A percentile compares a stretch with the other conserved stretches of the same genome.
These are phyloP conservation scores for Solanum rostratum DNA, from an alignment of 257 asterid species.

Conservation along the genomic window DNA sequence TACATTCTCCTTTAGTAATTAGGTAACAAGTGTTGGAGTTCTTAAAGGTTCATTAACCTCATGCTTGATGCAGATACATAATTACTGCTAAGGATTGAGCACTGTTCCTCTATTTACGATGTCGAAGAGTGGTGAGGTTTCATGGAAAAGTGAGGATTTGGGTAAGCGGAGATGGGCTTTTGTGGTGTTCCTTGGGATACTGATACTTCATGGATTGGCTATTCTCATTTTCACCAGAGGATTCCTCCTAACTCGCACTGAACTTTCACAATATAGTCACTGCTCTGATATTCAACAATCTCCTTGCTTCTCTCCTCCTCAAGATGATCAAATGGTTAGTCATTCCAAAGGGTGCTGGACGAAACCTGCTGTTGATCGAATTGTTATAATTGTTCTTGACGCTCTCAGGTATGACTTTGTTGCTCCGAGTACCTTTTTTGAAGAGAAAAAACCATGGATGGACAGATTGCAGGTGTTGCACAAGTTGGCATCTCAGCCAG, in stretches of 20 bases:
- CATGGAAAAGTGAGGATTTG: slow-evolving; percentile 29
- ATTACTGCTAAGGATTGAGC: neutral
- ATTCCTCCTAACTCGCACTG: slow-evolving; percentile 89
- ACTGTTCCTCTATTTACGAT: neutral
- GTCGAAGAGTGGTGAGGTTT: neutral
- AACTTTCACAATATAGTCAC: slow-evolving; percentile 63
- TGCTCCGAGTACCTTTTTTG: slow-evolving; percentile 81
- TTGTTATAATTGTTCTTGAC: slow-evolving; percentile 77
- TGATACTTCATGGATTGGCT: slow-evolving; percentile 51
- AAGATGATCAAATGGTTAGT: slow-evolving; percentile 14
- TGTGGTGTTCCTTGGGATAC: slow-evolving; percentile 36
- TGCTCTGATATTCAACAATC: slow-evolving; percentile 60
- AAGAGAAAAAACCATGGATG: slow-evolving; percentile 93
- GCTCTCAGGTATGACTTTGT: slow-evolving; percentile 96
- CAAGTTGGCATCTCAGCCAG: slow-evolving; percentile 50
- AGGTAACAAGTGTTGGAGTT: neutral
- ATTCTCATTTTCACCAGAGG: slow-evolving; percentile 73
- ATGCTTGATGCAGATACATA: neutral
- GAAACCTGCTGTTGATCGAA: slow-evolving; percentile 61
- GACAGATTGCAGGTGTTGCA: slow-evolving; percentile 71
- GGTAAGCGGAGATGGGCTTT: slow-evolving; percentile 47
- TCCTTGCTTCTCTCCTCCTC: slow-evolving; percentile 45
- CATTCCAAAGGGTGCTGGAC: slow-evolving; percentile 52
- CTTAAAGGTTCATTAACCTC: neutral
- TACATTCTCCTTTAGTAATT: neutral